A percentile compares a stretch with the other conserved stretches of the same genome.
Conservation (phyloP, 1,284 basidiomycete species). For the Trametes hirsuta region DNA sequence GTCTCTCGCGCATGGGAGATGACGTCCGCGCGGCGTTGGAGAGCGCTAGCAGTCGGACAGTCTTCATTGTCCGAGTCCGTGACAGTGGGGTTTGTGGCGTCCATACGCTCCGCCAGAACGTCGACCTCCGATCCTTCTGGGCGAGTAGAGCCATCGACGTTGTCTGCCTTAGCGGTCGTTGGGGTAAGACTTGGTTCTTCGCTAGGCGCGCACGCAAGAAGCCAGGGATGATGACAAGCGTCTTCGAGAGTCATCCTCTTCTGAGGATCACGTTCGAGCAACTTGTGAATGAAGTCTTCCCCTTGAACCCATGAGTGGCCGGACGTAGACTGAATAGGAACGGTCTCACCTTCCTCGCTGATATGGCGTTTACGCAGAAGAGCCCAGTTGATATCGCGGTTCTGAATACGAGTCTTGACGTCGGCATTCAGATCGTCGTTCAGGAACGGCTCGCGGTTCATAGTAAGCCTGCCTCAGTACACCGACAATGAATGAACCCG, state of each 20-base stretch:
- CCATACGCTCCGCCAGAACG: no score
- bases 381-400: slow-evolving; percentile 65
- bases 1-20: no score
- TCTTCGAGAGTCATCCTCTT: slow-evolving; percentile 61
- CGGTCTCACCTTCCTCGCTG: slow-evolving; percentile 6
- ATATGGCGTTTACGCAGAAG: slow-evolving; percentile 41
- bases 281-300: slow-evolving; percentile 47
- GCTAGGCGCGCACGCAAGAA: slow-evolving; percentile 34
- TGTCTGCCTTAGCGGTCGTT: neutral
- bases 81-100: no score
- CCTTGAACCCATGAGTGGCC: slow-evolving; percentile 3
- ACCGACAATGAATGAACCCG: neutral
- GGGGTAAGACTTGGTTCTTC: neutral
- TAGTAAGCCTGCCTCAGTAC: slow-evolving; percentile 60
- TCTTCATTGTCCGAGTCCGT: no score
- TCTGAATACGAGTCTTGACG: slow-evolving; percentile 53
- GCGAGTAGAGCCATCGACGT: no score
- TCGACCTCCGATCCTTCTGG: neutral
- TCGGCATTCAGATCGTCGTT: slow-evolving; percentile 62
- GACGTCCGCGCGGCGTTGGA: no score
- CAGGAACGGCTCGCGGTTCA: slow-evolving; percentile 62
- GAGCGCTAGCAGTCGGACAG: no score
- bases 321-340: neutral
- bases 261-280: slow-evolving; percentile 55
- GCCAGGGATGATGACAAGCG: slow-evolving; percentile 70